Evolutionary conservation across 257 asterid genomes (phyloP).

Genomic region (Nyctanthes arbortristis): DNA sequence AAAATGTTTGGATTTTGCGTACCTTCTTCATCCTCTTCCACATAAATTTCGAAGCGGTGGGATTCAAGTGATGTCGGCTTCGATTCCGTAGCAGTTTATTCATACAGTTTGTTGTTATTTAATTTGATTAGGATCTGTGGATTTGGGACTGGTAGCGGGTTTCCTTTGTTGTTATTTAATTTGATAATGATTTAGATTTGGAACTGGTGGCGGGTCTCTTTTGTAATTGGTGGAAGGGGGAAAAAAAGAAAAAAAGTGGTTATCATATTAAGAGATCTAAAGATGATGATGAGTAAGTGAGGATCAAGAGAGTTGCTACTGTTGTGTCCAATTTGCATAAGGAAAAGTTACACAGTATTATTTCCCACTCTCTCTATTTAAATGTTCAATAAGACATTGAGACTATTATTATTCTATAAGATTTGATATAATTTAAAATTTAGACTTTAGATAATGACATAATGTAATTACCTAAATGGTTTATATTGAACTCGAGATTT

Average conservation of each 20-base stretch:
- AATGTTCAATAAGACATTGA: too few relatives aligned
- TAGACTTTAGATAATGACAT: too few relatives aligned
- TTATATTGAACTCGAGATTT: too few relatives aligned
- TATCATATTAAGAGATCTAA: conserved; percentile 6
- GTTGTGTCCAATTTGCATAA: conserved; percentile 78
- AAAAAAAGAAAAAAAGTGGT: neutral
- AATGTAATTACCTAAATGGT: too few relatives aligned
- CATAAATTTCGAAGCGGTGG: neutral
- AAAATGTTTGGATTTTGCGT: neutral
- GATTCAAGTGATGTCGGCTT: neutral
- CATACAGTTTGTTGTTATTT: neutral
- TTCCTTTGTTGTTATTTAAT: too few relatives aligned
- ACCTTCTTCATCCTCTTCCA: neutral
- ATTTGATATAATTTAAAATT: too few relatives aligned
- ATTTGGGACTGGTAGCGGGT: neutral
- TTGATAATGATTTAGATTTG: too few relatives aligned
- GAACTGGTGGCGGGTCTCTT: too few relatives aligned
- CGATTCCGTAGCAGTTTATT: neutral
- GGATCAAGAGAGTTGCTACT: conserved; percentile 82
- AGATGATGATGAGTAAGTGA: conserved; percentile 67
- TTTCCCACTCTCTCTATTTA: too few relatives aligned
- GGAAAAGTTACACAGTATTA: too few relatives aligned
- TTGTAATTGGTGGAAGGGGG: neutral
- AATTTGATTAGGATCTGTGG: neutral
- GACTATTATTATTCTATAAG: too few relatives aligned